Evolutionary conservation across 805 yeast species (phyloP), one percentile per base, ranked within the genome.

Genomic region (Debaryomyces castellii): DNA sequence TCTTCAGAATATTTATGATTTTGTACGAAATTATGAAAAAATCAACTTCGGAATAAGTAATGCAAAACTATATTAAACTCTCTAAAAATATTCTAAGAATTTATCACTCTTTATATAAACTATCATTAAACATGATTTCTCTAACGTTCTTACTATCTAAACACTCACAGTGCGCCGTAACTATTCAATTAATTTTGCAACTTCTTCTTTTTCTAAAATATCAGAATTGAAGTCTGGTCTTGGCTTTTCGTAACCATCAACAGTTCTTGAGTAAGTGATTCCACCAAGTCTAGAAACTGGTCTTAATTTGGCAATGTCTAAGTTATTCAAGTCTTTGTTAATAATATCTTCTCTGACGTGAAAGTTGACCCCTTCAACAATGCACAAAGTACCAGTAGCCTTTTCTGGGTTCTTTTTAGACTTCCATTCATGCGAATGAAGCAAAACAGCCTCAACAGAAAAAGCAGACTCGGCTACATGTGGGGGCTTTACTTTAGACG

Each of bases 401-500:
- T 47, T 58, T 1, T 51, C 44, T 1, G 76, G 72, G 40, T 67
- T 67, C 5, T 38, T 39, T 44, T 67, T 71, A 3, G 83, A 73
- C 16, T 49, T 61, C 73, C 77, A 76, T 10, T 73, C 73, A 51
- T 77, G 78, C 3, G 57, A 47, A 35, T 67, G 64, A 14, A 78
- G 47, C 33, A 81, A 61, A 55, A 75, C 80, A 24, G 76, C 79
- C 58, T 82, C 88, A 11, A 82, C 52, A 6, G 82, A 74, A 53
- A 83, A 81, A 4, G 81, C 84, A 39, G 82, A 73, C 49, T 83
- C 87, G 0, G 80, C 81, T 4, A 83, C 87, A 53, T 75, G 80
- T 6, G 80, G 71, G 0, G 86, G 76, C 41, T 66, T 71, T 35
- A 83, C 87, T 8, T 61, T 55, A 0, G 53, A 53, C 0, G 84